Evolutionary conservation across 192 early-diverging fungal species (phyloP).

Genomic region (Coemansia sp.): DNA sequence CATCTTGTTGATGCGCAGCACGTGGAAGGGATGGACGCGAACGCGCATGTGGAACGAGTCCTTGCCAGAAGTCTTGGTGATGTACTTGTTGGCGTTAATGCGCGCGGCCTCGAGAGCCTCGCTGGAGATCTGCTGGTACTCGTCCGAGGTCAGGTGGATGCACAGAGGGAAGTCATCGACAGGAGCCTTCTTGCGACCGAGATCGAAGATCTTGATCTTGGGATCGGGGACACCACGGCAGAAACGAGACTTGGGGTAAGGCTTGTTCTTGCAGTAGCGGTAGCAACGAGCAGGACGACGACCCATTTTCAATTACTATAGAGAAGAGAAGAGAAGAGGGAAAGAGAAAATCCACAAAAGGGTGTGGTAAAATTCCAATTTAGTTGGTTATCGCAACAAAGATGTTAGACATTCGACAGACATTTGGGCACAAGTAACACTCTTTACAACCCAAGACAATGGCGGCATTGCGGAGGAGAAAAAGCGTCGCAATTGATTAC

Average conservation of each 20-base stretch:
- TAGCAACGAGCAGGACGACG: slow-evolving; percentile 99
- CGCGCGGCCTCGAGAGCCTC: slow-evolving; percentile 98
- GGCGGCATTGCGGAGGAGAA: no score
- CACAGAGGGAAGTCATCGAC: slow-evolving; percentile 98
- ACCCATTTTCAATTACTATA: slow-evolving; percentile 68
- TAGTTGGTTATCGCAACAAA: no score
- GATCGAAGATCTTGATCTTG: slow-evolving; percentile 96
- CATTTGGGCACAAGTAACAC: no score
- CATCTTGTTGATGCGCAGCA: slow-evolving; percentile 99
- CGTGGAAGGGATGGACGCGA: slow-evolving; percentile 98
- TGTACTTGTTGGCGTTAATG: slow-evolving; percentile 98
- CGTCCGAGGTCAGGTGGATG: slow-evolving; percentile 94
- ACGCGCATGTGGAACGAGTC: slow-evolving; percentile 99
- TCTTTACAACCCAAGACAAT: no score
- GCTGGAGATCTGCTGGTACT: slow-evolving; percentile 97
- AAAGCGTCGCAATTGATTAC: no score
- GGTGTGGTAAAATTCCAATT: no score
- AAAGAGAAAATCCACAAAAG: no score
- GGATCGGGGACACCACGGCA: slow-evolving; percentile 99
- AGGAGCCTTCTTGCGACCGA: slow-evolving; percentile 94
- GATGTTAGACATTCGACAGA: no score
- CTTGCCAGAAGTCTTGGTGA: slow-evolving; percentile 93
- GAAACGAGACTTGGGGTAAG: slow-evolving; percentile 98
- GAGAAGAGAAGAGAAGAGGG: neutral
- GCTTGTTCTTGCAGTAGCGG: slow-evolving; percentile 99